These are phyloP conservation scores for Ophiostoma australiae DNA, from an alignment of 2,329 filamentous ascomycete genomes.

Conservation along the genomic window DNA sequence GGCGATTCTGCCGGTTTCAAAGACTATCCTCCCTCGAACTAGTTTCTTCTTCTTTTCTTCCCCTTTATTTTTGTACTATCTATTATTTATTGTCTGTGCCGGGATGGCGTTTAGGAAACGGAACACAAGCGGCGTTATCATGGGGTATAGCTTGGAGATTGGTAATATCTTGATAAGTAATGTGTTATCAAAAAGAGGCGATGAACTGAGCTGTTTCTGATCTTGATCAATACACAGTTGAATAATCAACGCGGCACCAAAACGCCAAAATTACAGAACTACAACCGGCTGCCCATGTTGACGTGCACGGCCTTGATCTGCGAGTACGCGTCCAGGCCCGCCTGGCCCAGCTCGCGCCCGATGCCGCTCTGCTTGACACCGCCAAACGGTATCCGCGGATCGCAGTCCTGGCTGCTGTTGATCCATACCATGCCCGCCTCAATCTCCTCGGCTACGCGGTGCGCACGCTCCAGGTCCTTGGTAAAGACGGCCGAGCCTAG, in stretches of 20 bases:
- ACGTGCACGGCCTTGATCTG: conserved; percentile 20
- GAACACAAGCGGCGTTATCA: not conserved
- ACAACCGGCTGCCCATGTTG: conserved; percentile 15
- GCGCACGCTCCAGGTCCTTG: conserved; percentile 51
- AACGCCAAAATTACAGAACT: not conserved
- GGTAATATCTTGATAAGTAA: too few species aligned
- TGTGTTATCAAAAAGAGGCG: too few species aligned
- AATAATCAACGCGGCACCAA: not conserved
- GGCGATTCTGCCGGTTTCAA: conserved; percentile 45
- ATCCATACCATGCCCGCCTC: conserved; percentile 65
- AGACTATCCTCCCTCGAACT: conserved; percentile 38
- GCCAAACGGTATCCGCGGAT: conserved; percentile 59
- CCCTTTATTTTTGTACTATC: not conserved
- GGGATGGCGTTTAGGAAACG: not conserved
- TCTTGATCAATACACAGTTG: not conserved
- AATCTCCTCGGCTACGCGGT: conserved; percentile 57
- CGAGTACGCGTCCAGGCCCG: conserved; percentile 18
- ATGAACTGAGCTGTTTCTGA: not conserved
- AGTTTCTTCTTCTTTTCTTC: not conserved
- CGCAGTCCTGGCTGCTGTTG: conserved; percentile 62
- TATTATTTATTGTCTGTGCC: not conserved
- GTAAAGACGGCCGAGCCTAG: conserved; percentile 69
- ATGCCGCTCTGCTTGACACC: conserved; percentile 61
- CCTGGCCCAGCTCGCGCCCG: conserved; percentile 46
- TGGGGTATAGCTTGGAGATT: too few species aligned